phyloP scores from a whole-genome alignment of 176 grass and related monocot genomes.

The Eleusine indica region DNA sequence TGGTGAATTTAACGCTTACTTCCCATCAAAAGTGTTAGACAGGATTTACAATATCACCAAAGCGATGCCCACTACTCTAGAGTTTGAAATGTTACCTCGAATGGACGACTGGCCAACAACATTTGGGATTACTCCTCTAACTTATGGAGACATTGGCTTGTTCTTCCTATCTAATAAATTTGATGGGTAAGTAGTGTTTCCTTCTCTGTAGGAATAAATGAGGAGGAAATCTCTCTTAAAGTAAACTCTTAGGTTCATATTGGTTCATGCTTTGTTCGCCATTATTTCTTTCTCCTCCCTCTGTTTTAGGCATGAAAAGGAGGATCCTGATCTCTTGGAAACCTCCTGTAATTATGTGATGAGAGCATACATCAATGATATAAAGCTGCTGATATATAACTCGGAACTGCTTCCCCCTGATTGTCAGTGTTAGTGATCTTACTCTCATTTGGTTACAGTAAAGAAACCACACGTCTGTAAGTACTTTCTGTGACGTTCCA shows the following conservation, averaged over 20 bases:
- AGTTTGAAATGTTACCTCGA: slow-evolving; percentile 42
- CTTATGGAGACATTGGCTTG: slow-evolving; percentile 45
- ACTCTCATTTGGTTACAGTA: slow-evolving; percentile 1
- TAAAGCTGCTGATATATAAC: slow-evolving; percentile 53
- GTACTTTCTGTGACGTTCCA: background rate
- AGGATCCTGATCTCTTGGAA: slow-evolving; percentile 5
- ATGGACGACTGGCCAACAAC: slow-evolving; percentile 37
- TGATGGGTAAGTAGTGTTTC: slow-evolving; percentile 21
- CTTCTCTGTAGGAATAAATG: background rate
- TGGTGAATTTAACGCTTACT: slow-evolving; percentile 43
- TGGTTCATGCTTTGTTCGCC: background rate
- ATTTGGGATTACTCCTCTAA: background rate
- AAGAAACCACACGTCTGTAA: background rate
- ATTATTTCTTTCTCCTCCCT: background rate
- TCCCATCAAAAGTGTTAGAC: slow-evolving; percentile 34
- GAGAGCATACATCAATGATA: slow-evolving; percentile 35
- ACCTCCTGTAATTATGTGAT: slow-evolving; percentile 23
- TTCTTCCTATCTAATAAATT: slow-evolving; percentile 29
- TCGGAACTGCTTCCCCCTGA: slow-evolving; percentile 43
- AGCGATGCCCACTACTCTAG: slow-evolving; percentile 16
- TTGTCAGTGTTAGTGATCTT: slow-evolving; percentile 38
- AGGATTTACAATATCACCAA: slow-evolving; percentile 14
- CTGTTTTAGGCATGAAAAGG: slow-evolving; percentile 37
- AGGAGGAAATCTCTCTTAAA: background rate
- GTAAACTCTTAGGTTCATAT: background rate